Conservation (phyloP, 148 eudicot genomes). For the Fagopyrum tataricum region DNA sequence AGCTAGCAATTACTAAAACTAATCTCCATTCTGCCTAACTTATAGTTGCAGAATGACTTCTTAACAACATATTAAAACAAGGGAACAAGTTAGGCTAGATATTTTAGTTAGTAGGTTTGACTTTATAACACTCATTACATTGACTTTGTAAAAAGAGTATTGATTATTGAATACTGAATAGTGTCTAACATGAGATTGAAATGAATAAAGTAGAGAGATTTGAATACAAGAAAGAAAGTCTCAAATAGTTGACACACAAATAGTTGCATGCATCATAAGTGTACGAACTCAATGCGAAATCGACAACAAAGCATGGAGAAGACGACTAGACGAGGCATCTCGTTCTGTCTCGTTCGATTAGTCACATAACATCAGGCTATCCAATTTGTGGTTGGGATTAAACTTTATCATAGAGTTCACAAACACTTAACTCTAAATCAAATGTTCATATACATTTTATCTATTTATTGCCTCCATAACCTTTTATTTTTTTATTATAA, state of each 20-base stretch:
- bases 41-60: not conserved
- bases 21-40: not conserved
- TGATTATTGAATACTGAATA: not conserved
- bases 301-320: not conserved
- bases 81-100: constrained; percentile 6
- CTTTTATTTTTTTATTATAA: too few relatives aligned
- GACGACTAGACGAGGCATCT: not conserved
- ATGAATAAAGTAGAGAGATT: too few relatives aligned
- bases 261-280: constrained; percentile 4
- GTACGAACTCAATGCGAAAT: not conserved
- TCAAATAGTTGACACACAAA: not conserved
- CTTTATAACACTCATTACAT: not conserved
- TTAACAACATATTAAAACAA: not conserved
- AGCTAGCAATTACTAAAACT: not conserved
- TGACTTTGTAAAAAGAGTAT: not conserved
- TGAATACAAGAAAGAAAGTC: not conserved
- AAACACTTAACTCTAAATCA: too few relatives aligned
- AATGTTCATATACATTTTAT: too few relatives aligned
- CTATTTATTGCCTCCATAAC: too few relatives aligned
- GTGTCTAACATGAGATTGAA: too few relatives aligned
- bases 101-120: constrained; percentile 6
- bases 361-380: not conserved
- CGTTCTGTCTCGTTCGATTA: not conserved
- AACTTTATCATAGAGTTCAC: too few relatives aligned
- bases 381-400: not conserved